Evolutionary conservation across 1,284 basidiomycete genomes (phyloP), one percentile per base, ranked within the genome.

Genomic region (Schizophyllum amplum): DNA sequence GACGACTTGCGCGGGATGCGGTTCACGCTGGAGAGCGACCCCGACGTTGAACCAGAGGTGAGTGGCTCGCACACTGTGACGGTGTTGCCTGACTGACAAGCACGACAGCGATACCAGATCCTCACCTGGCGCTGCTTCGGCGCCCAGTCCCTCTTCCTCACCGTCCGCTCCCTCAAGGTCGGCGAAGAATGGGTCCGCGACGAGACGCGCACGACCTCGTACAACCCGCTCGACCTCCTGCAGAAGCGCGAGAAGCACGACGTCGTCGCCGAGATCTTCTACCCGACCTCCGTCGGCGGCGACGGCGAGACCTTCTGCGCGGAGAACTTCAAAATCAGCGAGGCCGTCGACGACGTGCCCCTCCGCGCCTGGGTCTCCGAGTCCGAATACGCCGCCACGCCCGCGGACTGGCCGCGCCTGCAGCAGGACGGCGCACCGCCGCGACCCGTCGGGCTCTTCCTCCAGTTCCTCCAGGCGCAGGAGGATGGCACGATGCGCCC

Each of bases 1-100:
- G 71, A 79, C 53, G 63, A 82, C 6, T 62, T 65, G 7, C 59
- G 58, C 6, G 57, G 60, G 20, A 51, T 63, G 54, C 33, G 33
- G 11, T 42, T 42, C 20, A 63, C 57, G 7, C 55, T 72, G 15
- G 59, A 57, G 22, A 68, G 64, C 56, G 55, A 61, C 11, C 61
- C 63, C 51, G 42, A 56, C 27, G 52, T 53, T n/a, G 61, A 61
- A 52, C 47, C 52, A 46, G 58, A 58, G 17, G 49, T 58, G 27
- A 68, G 69, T 48, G 24, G 67, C n/a, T 62, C 25, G n/a, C 20
- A 42, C 9, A 27, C 55, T 33, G 9, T 24, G 52, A 50, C 47
- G 17, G 13, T 58, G 59, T 50, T 60, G 55, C 53, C 65, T 67
- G 20, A 66, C 62, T 20, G 62, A 27, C 73, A 49, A 66, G 59